Conservation (phyloP, 2,329 filamentous ascomycete species). For the Cladosporium sp. region DNA sequence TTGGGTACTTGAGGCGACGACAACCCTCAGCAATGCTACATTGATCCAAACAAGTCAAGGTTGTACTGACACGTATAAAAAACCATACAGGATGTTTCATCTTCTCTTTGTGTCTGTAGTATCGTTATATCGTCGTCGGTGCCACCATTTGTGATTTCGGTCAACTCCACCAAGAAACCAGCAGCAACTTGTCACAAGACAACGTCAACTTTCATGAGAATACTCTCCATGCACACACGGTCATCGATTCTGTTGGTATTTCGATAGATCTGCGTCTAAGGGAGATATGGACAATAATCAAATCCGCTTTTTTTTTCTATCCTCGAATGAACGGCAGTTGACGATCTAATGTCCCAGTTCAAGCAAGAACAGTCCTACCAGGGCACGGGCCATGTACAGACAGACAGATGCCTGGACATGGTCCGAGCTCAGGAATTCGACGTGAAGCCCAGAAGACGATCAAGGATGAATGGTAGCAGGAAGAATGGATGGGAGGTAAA, state of each 20-base stretch:
- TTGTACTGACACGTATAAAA: not conserved
- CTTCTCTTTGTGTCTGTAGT: not conserved
- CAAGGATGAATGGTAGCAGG: not conserved
- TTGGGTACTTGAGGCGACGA: not conserved
- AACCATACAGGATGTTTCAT: fast-evolving
- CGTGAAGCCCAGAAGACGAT: not conserved
- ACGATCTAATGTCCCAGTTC: not conserved
- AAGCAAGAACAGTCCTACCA: not conserved
- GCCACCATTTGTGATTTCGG: not conserved
- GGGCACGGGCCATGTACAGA: not conserved
- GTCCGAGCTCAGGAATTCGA: not conserved
- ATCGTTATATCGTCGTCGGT: not conserved
- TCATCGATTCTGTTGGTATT: not conserved
- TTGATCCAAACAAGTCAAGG: not conserved
- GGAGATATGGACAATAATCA: no score
- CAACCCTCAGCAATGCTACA: not conserved
- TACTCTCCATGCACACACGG: not conserved
- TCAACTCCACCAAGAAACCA: not conserved
- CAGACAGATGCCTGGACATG: not conserved
- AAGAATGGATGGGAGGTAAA: not conserved
- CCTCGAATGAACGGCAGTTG: not conserved
- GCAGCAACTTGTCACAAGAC: not conserved
- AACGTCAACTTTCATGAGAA: not conserved
- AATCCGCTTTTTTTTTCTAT: no score
- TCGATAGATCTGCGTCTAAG: not conserved